Evolutionary conservation across 2,329 filamentous ascomycete species (phyloP).

Genomic region (Metarhizium sp.): DNA sequence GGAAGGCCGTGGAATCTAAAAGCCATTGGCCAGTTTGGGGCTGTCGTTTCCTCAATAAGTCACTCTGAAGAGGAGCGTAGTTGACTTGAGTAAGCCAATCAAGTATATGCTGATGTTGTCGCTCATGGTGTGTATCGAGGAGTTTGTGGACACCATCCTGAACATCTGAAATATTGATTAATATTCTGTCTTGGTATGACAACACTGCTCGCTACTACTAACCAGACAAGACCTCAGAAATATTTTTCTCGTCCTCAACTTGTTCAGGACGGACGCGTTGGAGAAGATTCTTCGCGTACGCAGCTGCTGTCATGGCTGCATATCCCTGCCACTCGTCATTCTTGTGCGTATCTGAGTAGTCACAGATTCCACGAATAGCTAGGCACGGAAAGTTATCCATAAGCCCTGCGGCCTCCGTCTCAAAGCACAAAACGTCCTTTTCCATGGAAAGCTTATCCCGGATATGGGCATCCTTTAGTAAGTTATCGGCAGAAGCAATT

Average conservation of each 20-base stretch:
- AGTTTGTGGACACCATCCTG: too few species aligned
- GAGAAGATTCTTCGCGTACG: conserved; percentile 18
- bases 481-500: conserved; percentile 3
- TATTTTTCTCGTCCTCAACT: conserved; percentile 9
- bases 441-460: conserved; percentile 14
- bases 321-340: conserved; percentile 21
- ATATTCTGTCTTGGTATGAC: too few species aligned
- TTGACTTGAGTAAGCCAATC: too few species aligned
- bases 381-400: conserved; percentile 20
- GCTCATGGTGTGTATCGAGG: too few species aligned
- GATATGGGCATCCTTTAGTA: background rate
- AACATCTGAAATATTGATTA: too few species aligned
- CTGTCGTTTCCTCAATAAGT: too few species aligned
- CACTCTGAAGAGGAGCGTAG: too few species aligned
- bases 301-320: conserved; percentile 19
- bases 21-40: too few species aligned
- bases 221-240: conserved; percentile 2
- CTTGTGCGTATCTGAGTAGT: conserved; percentile 25
- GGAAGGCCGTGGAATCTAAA: too few species aligned
- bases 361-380: conserved; percentile 24
- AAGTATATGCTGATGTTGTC: too few species aligned
- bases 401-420: conserved; percentile 21
- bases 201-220: background rate
- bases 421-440: conserved; percentile 6
- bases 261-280: conserved; percentile 5